A percentile compares a stretch with the other conserved stretches of the same genome.
Conservation (phyloP, 169 alveolate genomes). For the Eimeria acervulina region DNA sequence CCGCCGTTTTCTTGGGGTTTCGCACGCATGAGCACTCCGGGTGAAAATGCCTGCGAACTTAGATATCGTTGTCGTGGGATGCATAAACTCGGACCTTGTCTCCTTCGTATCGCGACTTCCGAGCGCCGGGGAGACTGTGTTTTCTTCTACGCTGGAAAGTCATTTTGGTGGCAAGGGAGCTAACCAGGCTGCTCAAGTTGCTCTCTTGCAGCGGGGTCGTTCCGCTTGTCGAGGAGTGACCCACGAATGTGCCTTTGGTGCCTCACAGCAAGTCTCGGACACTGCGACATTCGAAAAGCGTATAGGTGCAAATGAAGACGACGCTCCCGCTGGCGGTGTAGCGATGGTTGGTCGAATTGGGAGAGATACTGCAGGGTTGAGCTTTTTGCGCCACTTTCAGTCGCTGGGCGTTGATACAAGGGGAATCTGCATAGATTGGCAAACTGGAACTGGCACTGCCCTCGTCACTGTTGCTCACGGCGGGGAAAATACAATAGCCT, state of each 20-base stretch:
- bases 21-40: not conserved
- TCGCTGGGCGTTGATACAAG: slow-evolving; percentile 64
- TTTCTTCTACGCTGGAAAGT: slow-evolving; percentile 38
- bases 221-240: not conserved
- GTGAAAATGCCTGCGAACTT: slow-evolving; percentile 40
- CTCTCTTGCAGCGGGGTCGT: slow-evolving; percentile 47
- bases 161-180: slow-evolving; percentile 85
- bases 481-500: slow-evolving; percentile 82
- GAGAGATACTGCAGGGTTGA: slow-evolving; percentile 73
- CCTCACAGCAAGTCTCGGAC: not conserved
- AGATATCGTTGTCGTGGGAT: slow-evolving; percentile 82
- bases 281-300: not conserved
- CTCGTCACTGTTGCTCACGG: slow-evolving; percentile 80
- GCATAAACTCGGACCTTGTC: slow-evolving; percentile 76
- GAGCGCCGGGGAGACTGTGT: slow-evolving; percentile 84
- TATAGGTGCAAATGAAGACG: not conserved
- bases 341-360: slow-evolving; percentile 83
- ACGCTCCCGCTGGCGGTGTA: slow-evolving; percentile 22
- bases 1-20: not conserved
- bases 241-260: slow-evolving; percentile 61
- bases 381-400: slow-evolving; percentile 54
- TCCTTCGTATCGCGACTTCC: slow-evolving; percentile 78
- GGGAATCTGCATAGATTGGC: slow-evolving; percentile 51
- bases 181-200: slow-evolving; percentile 85
- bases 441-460: slow-evolving; percentile 81